Base-by-base conservation (phyloP, 495 filamentous ascomycete genomes). In the Neurospora sp. region DNA sequence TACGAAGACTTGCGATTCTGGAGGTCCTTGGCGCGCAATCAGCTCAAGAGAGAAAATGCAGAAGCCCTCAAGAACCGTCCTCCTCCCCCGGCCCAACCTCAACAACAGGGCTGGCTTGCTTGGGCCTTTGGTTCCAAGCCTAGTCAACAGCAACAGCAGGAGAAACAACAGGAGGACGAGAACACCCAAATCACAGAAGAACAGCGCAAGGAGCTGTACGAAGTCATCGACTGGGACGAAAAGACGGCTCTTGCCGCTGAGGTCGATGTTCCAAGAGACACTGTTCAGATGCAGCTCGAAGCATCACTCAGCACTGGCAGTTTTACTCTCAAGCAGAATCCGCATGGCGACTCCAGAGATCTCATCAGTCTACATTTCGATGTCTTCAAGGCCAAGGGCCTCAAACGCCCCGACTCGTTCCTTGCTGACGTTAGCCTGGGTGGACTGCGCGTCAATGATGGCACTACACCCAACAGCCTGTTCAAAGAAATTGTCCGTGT, bases 1-100 rank as follows among this genome's bases (percentile, higher is more conserved):
- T 99, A 99, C 79, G 96, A 99, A 78, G 96, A 99, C 82, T 87
- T 99, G 44, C 91, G 96, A 6, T 99, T 99, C 82, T 99, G 96
- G 93, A 86, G 96, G 69, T 97, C 95, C 3, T 79, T 99, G 70
- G 96, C 96, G 27, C 90, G 96, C 38, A 99, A 97, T 76, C 92
- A 99, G 77, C 86, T 99, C 31, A 92, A 92, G 74, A 98, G 97
- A 79, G 96, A 99, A 80, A 96, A 97, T 73, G 90, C 94, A 22
- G 92, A 92, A 39, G 88, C 94, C 22, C 81, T 86, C 39, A 86
- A 83, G 70, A 81, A 87, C 84, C 77, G 80, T 31, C 81, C 82
- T 0, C 76, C 79, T 48, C 73, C 81, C 16, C 81, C 87, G 71
- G 85, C 76, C 71, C 77, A 82, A 61, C 82, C 88, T 73, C 85